Evolutionary conservation across 2,329 filamentous ascomycete genomes (phyloP), one percentile per base, ranked within the genome.

Genomic region (Aureobasidium zeae): DNA sequence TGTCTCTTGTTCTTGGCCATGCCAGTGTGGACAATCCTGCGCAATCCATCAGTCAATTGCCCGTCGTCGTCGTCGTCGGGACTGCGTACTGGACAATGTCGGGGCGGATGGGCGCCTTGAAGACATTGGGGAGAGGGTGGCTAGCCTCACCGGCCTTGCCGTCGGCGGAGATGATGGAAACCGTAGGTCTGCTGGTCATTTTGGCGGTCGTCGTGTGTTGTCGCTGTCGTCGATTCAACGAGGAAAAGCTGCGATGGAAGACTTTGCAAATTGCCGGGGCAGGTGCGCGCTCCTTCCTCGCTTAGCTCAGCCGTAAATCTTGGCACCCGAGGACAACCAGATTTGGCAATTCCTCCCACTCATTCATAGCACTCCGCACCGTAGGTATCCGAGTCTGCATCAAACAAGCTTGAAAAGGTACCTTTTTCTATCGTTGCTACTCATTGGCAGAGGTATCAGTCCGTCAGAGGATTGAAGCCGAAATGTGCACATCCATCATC

Each of bases 1-100:
- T 98, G 91, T 70, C 91, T 84, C 83, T 94, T 95, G 83, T 98
- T 98, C 86, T 98, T 98, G 69, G 89, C 89, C 78, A 98, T 93
- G 65, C 91, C 91, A 64, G 86, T 94, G 83, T 98, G 91, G 64
- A 96, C 80, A 57, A 70, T 70, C 68, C 74, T 77, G 60, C 58
- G 56, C 42, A 50, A 24, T 32, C 11, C 48, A 51, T 61, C 51
- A 62, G 58, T 47, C 35, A 39, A 47, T 44, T 50, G 41, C 46
- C 20, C 50, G 31, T 43, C 25, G 37, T 33, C 15, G 42, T 37
- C 24, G 6, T 37, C 21, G 16, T 10, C 13, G 16, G 17, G 48
- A 20, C 29, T 47, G 58, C 83, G 71, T 88, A 83, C 80, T 96
- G 89, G 68, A 98, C 91, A 69, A 98, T 94, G 74, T 98, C 91